These are phyloP conservation scores for Alternaria consortialis DNA, from an alignment of 2,329 filamentous ascomycete genomes.

Conservation along the genomic window DNA sequence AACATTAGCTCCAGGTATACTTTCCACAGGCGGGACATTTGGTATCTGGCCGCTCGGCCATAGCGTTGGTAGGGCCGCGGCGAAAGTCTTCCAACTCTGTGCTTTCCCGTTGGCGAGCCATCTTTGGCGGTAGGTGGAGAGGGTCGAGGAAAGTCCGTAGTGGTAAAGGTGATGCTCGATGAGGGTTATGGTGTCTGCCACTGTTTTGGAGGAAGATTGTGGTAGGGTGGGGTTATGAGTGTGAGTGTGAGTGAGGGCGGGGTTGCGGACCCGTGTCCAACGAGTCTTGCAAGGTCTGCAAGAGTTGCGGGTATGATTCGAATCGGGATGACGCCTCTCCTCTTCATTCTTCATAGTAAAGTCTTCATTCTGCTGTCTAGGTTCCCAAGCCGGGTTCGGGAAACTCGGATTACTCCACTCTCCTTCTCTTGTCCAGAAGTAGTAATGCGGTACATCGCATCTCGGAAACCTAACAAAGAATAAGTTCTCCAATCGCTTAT, in stretches of 20 bases:
- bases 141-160: neutral
- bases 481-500: constrained; percentile 26
- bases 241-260: too few species aligned
- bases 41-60: neutral
- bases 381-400: neutral
- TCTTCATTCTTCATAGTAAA: neutral
- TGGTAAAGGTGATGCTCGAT: neutral
- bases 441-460: constrained; percentile 45
- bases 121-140: neutral
- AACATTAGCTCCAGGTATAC: neutral
- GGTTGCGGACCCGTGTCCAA: neutral
- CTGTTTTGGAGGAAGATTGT: neutral
- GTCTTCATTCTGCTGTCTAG: too few species aligned
- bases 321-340: neutral
- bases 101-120: neutral
- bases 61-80: neutral
- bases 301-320: neutral
- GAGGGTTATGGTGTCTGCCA: neutral
- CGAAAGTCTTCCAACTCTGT: neutral
- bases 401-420: constrained; percentile 6
- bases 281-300: too few species aligned
- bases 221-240: neutral
- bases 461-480: constrained; percentile 41
- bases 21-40: neutral
- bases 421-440: constrained; percentile 37